Evolutionary conservation across 129 eudicot species (phyloP).

Genomic region (Tagetes erecta): DNA sequence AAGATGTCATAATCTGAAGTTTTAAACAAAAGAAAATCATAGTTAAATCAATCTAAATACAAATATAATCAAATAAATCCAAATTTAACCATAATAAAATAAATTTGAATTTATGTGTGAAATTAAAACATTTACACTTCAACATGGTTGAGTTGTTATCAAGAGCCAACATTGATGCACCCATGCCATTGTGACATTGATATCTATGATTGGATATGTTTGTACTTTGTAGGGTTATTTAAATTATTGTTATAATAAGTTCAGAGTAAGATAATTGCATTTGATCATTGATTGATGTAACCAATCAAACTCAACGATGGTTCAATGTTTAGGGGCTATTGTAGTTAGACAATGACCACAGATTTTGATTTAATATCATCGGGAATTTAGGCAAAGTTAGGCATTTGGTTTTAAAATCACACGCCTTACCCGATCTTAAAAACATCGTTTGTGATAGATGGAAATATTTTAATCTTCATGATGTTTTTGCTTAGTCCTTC

Average conservation of each 20-base stretch:
- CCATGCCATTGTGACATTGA: not conserved
- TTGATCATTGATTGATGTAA: conserved; percentile 8
- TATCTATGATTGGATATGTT: not conserved
- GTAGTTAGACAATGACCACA: not conserved
- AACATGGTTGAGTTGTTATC: not conserved
- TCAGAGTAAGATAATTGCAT: not conserved
- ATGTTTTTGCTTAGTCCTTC: too few species aligned
- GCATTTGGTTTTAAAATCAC: not conserved
- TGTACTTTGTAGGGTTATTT: not conserved
- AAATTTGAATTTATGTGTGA: not conserved
- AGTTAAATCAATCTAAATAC: not conserved
- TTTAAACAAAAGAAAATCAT: conserved; percentile 21
- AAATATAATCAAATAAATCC: not conserved
- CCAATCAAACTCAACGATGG: conserved; percentile 23
- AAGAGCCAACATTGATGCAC: not conserved
- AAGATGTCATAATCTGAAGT: conserved; percentile 21
- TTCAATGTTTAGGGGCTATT: conserved; percentile 4
- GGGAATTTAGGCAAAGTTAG: conserved; percentile 14
- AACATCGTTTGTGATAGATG: too few species aligned
- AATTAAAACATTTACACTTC: not conserved
- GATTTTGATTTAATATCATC: conserved; percentile 1
- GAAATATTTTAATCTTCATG: too few species aligned
- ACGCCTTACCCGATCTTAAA: too few species aligned
- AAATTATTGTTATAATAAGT: not conserved
- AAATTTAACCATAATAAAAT: not conserved